Base-by-base conservation (phyloP, 1,284 basidiomycete species). In the Microbotryum saponariae region DNA sequence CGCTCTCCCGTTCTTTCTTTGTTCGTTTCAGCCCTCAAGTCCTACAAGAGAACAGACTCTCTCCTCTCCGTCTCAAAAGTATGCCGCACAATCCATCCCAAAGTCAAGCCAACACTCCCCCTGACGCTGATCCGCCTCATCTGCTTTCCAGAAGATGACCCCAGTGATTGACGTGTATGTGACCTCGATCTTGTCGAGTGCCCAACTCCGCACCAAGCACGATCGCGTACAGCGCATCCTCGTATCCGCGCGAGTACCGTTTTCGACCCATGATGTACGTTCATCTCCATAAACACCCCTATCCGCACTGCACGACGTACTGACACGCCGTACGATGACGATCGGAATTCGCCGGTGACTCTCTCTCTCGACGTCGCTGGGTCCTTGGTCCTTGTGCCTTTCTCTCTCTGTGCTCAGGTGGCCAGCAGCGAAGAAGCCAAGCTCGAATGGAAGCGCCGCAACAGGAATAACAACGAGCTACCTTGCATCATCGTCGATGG, bases 401-500 rank as follows among this genome's bases (percentile, higher is more conserved):
- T 10, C 44, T 21, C 14, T 53, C 21, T 1, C 12, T 16, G 10
- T 14, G 6, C 6, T 7, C 59, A 64, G 59, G 63, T 69, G 21
- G 67, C 67, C 0, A 33, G 44, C 9, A 65, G 67, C 51, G 65
- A 67, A n/a, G 45, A 47, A 20, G 67, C 67, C 21, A 69, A 69
- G 59, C 42, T 33, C 25, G 47, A 59, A 8, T 69, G 67, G 67
- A 64, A 67, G 48, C 62, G 67, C n/a, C 67, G 67, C 59, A 62
- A 63, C 29, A 54, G 59, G 7, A 60, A 60, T 8, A 62, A 56
- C 45, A 67, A 60, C 52, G 65, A 66, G 55, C 48, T 69, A 16
- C 67, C 67, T 6, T 67, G 62, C 57, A 42, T 69, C 23, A 54
- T 69, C 6, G 62, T 67, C 37, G 63, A 67, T 29, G 67, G 67